Base-by-base conservation (phyloP, 306 rosid genomes). In the Malus orientalis region DNA sequence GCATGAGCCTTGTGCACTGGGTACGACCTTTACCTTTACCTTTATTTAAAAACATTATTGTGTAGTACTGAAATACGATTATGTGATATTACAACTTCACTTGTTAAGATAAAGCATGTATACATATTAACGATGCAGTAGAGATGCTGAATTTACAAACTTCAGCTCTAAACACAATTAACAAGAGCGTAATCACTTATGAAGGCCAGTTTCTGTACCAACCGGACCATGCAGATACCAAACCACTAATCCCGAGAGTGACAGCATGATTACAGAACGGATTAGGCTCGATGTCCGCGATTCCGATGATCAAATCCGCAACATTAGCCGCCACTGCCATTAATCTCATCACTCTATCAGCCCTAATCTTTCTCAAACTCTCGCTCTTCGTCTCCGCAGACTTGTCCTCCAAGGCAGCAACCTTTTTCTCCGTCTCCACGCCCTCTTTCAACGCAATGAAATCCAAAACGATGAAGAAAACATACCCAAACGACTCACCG, bases 171-270 rank as follows among this genome's bases (percentile, higher is more conserved):
- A 47, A 47, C 54, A 47, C 6, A 47, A 44, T 44, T 44, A 49
- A 49, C 55, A 49, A 15, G 1, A 49, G 3, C 55, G 5, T 4
- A 15, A 49, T 49, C 20, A 15, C 55, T 49, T 85, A 92, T 1
- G 93, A 82, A 8, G 98, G 98, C 98, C 97, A 95, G 38, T 95
- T 95, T 85, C 97, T 87, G 11, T 92, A 95, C 98, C 98, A 95
- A 77, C 98, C 98, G 81, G 97, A 88, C 98, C 98, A 95, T 61
- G 98, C 98, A 87, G 97, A 95, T 81, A 95, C 97, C 90, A 95
- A 82, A 3, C 98, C 98, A 82, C 97, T 88, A 23, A 95, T 92
- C 10, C 97, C 98, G 81, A 95, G 97, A 60, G 93, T 88, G 19
- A 95, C 76, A 25, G 91, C 76, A 81, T 92, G 98, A 62, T 86